Evolutionary conservation across 139 green algal genomes (phyloP), one percentile per base, ranked within the genome.

Genomic region (Ettlia oleoabundans): DNA sequence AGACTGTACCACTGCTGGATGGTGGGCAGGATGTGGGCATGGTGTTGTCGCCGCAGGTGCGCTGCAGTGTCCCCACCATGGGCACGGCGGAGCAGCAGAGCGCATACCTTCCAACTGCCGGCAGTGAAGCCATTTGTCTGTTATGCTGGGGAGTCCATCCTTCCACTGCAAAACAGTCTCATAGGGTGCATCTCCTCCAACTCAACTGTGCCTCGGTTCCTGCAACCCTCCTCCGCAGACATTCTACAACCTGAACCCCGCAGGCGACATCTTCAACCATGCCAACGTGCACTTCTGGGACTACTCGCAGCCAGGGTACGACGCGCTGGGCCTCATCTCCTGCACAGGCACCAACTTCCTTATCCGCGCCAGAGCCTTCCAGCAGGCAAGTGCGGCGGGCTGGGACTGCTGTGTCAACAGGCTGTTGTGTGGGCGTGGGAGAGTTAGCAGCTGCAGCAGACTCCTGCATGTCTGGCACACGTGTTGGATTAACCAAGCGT

Each of bases 261-360:
- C 88, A 66, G 86, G 80, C 24, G 92, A 96, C 87, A 92, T 96
- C 80, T 96, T 96, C 91, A 96, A 96, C 87, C 92, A 96, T 86
- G 92, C 90, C 85, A 96, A 96, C 81, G 87, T 93, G 24, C 92
- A 95, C 78, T 95, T 94, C 86, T 95, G 92, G 92, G 89, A 93
- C 85, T 90, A 52, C 86, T 81, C 83, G 71, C 89, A 92, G 88
- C 89, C 89, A 1, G 89, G 89, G 32, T 93, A 93, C 78, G 88
- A 93, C 66, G 88, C 89, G 19, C 78, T 91, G 47, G 89, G 89
- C 68, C 87, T 93, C 83, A 93, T 93, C 68, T 92, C 88, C 37
- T 93, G 89, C 88, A 93, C 89, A 10, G 89, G 89, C 58, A 93
- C 89, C 81, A 93, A 93, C 83, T 96, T 96, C 78, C 86, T 95